Percentiles rank a stretch among this genome's conserved stretches.
phyloP scores from a whole-genome alignment of 768 basidiomycete genomes.

The Lactifluus piperatus region DNA sequence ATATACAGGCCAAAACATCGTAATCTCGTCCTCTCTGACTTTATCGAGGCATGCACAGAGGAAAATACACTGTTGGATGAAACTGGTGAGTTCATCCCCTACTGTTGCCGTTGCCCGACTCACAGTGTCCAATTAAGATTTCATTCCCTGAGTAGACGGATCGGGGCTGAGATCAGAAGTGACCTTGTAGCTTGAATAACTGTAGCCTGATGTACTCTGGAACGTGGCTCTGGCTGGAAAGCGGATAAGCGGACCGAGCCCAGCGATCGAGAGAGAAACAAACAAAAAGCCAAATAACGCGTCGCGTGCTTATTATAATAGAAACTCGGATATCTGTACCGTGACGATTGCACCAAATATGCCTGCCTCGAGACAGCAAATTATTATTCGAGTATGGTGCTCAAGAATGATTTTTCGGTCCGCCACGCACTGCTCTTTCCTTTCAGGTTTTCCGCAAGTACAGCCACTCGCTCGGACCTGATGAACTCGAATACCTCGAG shows the following conservation, averaged over 20 bases:
- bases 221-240: too few species aligned
- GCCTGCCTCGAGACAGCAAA: slow-evolving; percentile 17
- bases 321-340: neutral
- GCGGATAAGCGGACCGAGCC: too few species aligned
- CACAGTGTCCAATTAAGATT: neutral
- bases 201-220: neutral
- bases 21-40: slow-evolving; percentile 70
- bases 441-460: slow-evolving; percentile 77
- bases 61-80: slow-evolving; percentile 79
- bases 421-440: neutral
- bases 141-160: slow-evolving; percentile 6
- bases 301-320: too few species aligned
- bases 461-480: slow-evolving; percentile 78
- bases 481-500: slow-evolving; percentile 63
- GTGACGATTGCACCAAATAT: slow-evolving; percentile 2
- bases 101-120: neutral
- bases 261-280: slow-evolving; percentile 8
- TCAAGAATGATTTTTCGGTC: neutral
- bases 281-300: slow-evolving; percentile 12
- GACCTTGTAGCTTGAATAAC: neutral
- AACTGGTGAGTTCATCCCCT: slow-evolving; percentile 46
- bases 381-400: slow-evolving; percentile 16
- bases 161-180: neutral
- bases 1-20: slow-evolving; percentile 60
- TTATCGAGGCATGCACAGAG: slow-evolving; percentile 70